These are phyloP conservation scores for Bacidia rubella DNA, from an alignment of 495 filamentous ascomycete genomes.

Conservation along the genomic window DNA sequence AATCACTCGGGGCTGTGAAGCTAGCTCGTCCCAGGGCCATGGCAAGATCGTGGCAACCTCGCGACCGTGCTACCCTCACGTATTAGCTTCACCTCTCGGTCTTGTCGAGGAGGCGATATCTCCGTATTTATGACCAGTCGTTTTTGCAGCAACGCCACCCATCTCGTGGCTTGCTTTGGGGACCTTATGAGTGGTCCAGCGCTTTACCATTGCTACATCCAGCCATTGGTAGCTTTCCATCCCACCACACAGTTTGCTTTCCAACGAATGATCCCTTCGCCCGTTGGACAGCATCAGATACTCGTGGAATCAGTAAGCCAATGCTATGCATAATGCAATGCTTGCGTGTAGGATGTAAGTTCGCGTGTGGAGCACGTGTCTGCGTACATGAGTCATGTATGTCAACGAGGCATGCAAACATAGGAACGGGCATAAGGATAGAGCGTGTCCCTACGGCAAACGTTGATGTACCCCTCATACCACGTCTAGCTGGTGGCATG, in stretches of 20 bases:
- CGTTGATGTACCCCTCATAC: too few species aligned
- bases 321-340: not conserved
- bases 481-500: too few species aligned
- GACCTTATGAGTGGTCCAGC: not conserved
- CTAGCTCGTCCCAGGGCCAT: not conserved
- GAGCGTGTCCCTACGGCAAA: too few species aligned
- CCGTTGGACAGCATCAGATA: not conserved
- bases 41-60: not conserved
- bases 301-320: not conserved
- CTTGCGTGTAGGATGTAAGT: not conserved
- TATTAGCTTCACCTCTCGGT: not conserved
- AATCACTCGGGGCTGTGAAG: not conserved
- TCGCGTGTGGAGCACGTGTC: not conserved
- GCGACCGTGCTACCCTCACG: not conserved
- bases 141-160: not conserved
- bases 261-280: not conserved
- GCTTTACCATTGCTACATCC: not conserved
- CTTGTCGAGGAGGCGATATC: not conserved
- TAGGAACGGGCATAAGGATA: too few species aligned
- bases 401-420: too few species aligned
- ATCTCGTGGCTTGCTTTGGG: not conserved
- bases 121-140: not conserved
- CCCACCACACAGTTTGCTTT: too few species aligned
- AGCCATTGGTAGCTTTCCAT: too few species aligned
- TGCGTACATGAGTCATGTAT: too few species aligned